Conservation (phyloP, 2,329 filamentous ascomycete species). For the Trichoderma polysporum region DNA sequence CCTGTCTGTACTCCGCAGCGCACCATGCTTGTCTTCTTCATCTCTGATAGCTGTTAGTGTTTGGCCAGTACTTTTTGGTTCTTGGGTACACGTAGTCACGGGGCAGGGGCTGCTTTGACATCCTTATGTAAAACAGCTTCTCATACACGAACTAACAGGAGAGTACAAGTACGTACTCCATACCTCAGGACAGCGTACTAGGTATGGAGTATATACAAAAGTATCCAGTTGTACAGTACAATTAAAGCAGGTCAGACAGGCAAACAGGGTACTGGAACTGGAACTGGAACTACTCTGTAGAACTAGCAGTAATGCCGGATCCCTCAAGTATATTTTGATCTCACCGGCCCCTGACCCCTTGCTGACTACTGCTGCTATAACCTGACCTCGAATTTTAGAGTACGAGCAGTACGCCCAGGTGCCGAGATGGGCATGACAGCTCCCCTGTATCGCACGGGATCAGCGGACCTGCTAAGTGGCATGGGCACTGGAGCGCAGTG, state of each 20-base stretch:
- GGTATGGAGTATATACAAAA: no score
- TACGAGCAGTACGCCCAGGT: neutral
- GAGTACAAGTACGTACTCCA: no score
- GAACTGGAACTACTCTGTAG: no score
- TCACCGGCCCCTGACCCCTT: neutral
- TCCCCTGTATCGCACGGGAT: slow-evolving; percentile 6
- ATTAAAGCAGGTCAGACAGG: neutral
- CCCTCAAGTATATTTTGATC: no score
- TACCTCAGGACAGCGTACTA: no score
- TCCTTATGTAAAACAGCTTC: neutral
- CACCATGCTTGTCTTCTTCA: no score
- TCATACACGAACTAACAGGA: neutral
- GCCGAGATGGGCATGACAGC: slow-evolving; percentile 4
- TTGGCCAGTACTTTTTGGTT: no score
- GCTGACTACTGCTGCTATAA: neutral
- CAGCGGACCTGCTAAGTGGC: slow-evolving; percentile 2
- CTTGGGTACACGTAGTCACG: neutral
- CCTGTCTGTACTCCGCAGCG: no score
- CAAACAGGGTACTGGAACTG: neutral
- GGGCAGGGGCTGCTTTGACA: neutral
- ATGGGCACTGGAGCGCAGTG: neutral
- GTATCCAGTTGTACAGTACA: neutral
- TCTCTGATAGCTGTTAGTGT: no score
- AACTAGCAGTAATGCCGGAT: no score
- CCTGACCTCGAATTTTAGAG: neutral